Base-by-base conservation (phyloP, 306 rosid genomes). In the Sechiopsis laciniata region DNA sequence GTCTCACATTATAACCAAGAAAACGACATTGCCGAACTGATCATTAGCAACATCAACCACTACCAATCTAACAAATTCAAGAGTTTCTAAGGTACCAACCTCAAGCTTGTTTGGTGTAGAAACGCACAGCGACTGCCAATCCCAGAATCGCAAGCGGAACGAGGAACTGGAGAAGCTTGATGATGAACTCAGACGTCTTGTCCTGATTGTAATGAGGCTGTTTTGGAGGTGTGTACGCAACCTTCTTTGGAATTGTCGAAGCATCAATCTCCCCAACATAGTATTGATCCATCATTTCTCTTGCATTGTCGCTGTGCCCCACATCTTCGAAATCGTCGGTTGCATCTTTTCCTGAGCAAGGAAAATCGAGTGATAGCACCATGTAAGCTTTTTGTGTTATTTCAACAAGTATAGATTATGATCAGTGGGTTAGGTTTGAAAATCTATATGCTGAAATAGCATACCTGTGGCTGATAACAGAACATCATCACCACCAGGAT, bases 281-380 rank as follows among this genome's bases (percentile, higher is more conserved):
- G 76, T 71, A 81, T 75, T 83, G 79, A 50, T 79, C 76, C 87
- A 85, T 60, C 87, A 81, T 83, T 55, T 77, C 89, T 79, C 80
- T 83, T 46, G 89, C 89, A 73, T 77, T 79, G 22, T 77, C 82
- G 53, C 87, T 85, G 15, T 85, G 89, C 73, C 89, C 89, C 74
- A 83, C 87, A 17, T 85, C 89, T 80, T 85, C 89, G 17, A 85
- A 85, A 79, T 85, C 89, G 70, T 85, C 89, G 5, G 89, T 85
- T 77, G 87, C 89, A 57, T 85, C 89, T 73, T 85, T 85, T 56
- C 89, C 89, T 85, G 76, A 10, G 20, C 6, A 2, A 32, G 14
- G 48, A 32, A 15, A 3, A 16, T 16, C 13, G 6, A 61, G 68
- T 32, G 21, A n/a, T n/a, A n/a, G n/a, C n/a, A n/a, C n/a, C n/a